Evolutionary conservation across 2,329 filamentous ascomycete species (phyloP).

Genomic region (Exutisphaerella laricina): DNA sequence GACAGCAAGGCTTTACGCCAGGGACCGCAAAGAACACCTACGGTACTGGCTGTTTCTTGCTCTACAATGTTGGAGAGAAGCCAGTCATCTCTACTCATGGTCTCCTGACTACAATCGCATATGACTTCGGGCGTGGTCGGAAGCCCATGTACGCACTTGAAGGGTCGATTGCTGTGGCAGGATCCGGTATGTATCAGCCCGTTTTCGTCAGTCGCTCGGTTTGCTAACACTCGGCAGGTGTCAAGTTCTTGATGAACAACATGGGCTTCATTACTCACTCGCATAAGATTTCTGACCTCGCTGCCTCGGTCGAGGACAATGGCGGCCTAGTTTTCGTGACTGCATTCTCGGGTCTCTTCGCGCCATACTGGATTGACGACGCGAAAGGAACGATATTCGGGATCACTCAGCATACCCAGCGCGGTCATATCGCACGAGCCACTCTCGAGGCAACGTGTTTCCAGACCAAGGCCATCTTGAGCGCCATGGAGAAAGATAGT

Average conservation of each 20-base stretch:
- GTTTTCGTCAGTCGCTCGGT: not conserved
- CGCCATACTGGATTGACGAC: slow-evolving; percentile 92
- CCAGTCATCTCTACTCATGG: slow-evolving; percentile 81
- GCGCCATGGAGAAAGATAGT: slow-evolving; percentile 85
- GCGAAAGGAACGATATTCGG: slow-evolving; percentile 73
- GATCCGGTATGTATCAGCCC: slow-evolving; percentile 50
- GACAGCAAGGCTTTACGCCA: slow-evolving; percentile 63
- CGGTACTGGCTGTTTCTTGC: slow-evolving; percentile 80
- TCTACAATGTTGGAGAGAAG: slow-evolving; percentile 81
- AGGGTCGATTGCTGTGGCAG: slow-evolving; percentile 73
- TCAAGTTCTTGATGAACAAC: slow-evolving; percentile 67
- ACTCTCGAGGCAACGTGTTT: slow-evolving; percentile 89
- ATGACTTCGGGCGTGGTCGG: slow-evolving; percentile 70
- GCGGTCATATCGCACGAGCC: slow-evolving; percentile 82
- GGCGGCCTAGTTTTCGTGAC: slow-evolving; percentile 83
- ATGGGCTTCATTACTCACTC: slow-evolving; percentile 59
- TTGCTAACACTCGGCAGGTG: slow-evolving; percentile 44
- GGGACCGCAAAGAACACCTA: slow-evolving; percentile 89
- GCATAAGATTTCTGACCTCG: slow-evolving; percentile 59
- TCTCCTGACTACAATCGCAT: slow-evolving; percentile 79
- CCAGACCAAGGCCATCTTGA: slow-evolving; percentile 88
- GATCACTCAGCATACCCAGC: slow-evolving; percentile 62
- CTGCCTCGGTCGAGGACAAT: slow-evolving; percentile 63
- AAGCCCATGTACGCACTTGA: slow-evolving; percentile 70
- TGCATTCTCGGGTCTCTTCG: slow-evolving; percentile 84